These are phyloP conservation scores for Ramaria sp. DNA, from an alignment of 768 basidiomycete genomes.

Conservation along the genomic window DNA sequence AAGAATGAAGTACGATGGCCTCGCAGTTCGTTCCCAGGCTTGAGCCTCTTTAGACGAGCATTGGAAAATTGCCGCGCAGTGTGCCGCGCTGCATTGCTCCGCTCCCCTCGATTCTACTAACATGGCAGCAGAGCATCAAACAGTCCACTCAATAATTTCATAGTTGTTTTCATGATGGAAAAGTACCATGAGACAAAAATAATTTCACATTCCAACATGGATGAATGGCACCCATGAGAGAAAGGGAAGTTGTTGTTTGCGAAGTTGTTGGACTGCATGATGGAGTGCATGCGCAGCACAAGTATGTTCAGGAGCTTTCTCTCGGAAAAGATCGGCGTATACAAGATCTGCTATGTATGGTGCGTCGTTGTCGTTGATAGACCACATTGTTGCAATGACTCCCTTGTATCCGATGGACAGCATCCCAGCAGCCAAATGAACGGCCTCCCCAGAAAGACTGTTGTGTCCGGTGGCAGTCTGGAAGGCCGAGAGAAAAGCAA, in stretches of 20 bases:
- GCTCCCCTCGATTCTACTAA: too few species aligned
- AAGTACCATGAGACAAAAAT: too few species aligned
- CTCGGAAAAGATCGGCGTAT: slow-evolving; percentile 16
- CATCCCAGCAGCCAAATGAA: slow-evolving; percentile 35
- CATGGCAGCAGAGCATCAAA: too few species aligned
- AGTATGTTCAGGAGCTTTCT: not conserved
- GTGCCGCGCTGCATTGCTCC: too few species aligned
- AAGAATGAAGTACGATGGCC: too few species aligned
- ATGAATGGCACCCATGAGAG: not conserved
- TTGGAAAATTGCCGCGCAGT: too few species aligned
- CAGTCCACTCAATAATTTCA: too few species aligned
- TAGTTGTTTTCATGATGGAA: too few species aligned
- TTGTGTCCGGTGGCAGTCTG: slow-evolving; percentile 28
- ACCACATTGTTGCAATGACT: slow-evolving; percentile 35
- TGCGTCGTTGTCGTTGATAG: slow-evolving; percentile 26
- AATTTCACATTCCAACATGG: not conserved
- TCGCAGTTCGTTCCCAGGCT: too few species aligned
- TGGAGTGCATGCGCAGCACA: not conserved
- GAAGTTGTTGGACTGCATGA: not conserved
- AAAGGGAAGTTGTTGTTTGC: too few species aligned
- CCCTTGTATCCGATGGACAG: slow-evolving; percentile 21
- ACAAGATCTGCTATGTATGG: slow-evolving; percentile 22
- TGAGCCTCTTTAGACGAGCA: too few species aligned
- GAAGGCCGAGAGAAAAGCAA: slow-evolving; percentile 38
- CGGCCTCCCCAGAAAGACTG: slow-evolving; percentile 24